These are phyloP conservation scores for Fonsecaea nubica DNA, from an alignment of 2,329 filamentous ascomycete genomes.

Conservation along the genomic window DNA sequence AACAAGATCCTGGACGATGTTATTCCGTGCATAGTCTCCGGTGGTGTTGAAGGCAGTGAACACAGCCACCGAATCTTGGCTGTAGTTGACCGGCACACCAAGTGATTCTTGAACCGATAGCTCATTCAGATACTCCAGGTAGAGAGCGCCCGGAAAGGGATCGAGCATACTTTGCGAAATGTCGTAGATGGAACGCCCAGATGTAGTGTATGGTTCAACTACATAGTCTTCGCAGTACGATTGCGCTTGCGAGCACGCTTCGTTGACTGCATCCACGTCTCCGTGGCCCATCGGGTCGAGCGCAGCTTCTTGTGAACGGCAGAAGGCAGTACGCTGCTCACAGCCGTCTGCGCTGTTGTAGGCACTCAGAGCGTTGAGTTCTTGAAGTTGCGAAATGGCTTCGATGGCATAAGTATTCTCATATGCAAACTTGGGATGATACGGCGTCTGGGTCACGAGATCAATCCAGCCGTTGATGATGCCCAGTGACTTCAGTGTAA, in stretches of 20 bases:
- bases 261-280: constrained; percentile 37
- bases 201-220: constrained; percentile 48
- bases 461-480: constrained; percentile 77
- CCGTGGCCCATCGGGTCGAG: constrained; percentile 40
- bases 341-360: constrained; percentile 39
- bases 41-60: constrained; percentile 40
- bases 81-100: constrained; percentile 58
- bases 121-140: constrained; percentile 65
- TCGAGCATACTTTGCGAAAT: constrained; percentile 62
- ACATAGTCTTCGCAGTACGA: constrained; percentile 46
- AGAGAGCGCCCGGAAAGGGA: constrained; percentile 65
- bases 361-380: constrained; percentile 39
- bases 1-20: constrained; percentile 42
- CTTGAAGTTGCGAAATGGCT: constrained; percentile 52
- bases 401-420: constrained; percentile 65
- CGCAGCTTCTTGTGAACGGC: constrained; percentile 34
- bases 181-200: constrained; percentile 58
- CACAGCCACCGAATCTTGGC: constrained; percentile 45
- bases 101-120: constrained; percentile 62
- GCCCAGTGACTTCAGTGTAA: constrained; percentile 63
- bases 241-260: constrained; percentile 41
- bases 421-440: constrained; percentile 51
- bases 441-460: constrained; percentile 60
- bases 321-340: constrained; percentile 38
- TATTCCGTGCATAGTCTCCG: constrained; percentile 41